These are phyloP conservation scores for Pseudocercospora cruenta DNA, from an alignment of 2,329 filamentous ascomycete species.

Conservation along the genomic window DNA sequence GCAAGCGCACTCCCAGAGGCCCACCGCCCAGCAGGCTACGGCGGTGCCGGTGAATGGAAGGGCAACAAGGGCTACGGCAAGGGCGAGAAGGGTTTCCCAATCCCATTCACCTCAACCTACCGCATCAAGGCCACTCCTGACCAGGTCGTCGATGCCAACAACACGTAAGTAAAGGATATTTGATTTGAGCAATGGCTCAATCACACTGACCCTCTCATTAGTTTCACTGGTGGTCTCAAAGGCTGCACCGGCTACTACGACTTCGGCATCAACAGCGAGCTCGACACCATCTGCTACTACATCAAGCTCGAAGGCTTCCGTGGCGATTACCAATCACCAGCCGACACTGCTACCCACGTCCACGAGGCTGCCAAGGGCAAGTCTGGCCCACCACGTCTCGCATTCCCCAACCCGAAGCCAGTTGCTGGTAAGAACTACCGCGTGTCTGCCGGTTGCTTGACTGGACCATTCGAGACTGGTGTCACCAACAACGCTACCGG, in stretches of 20 bases:
- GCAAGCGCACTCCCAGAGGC: constrained; percentile 23
- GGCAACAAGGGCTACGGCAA: constrained; percentile 16
- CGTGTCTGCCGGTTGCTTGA: constrained; percentile 48
- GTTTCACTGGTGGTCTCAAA: constrained; percentile 1
- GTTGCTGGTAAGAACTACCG: constrained; percentile 43
- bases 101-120: constrained; percentile 55
- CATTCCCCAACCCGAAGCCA: constrained; percentile 53
- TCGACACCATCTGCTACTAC: constrained; percentile 53
- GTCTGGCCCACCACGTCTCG: constrained; percentile 56
- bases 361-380: constrained; percentile 54
- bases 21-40: constrained; percentile 8
- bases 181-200: constrained; percentile 3
- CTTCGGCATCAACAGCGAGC: constrained; percentile 56
- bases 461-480: constrained; percentile 51
- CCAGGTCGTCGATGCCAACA: constrained; percentile 53
- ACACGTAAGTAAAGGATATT: constrained; percentile 13
- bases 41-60: constrained; percentile 12
- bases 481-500: constrained; percentile 43
- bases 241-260: constrained; percentile 55
- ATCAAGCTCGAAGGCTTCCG: constrained; percentile 56
- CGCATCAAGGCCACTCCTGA: constrained; percentile 53
- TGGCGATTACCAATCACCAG: constrained; percentile 56
- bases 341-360: constrained; percentile 59
- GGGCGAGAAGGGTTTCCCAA: constrained; percentile 21
- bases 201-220: background rate